These are phyloP conservation scores for Penicillium sp. DNA, from an alignment of 2,329 filamentous ascomycete genomes.

Conservation along the genomic window DNA sequence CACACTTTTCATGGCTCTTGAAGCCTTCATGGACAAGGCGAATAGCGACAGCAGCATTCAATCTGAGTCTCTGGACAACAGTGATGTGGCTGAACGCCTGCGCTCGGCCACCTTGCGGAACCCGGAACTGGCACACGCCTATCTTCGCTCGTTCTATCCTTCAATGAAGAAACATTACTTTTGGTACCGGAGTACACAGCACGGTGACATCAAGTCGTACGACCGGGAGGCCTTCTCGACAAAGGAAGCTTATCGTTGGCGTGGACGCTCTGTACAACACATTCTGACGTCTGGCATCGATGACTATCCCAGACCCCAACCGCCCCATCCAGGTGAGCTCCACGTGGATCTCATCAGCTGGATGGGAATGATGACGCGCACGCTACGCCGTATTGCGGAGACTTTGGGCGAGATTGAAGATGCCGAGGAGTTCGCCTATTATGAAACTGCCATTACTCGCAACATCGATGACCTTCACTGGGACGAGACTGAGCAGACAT, in stretches of 20 bases:
- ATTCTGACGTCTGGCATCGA: conserved; percentile 91
- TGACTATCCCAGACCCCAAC: conserved; percentile 90
- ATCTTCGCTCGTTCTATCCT: conserved; percentile 76
- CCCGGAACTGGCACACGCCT: conserved; percentile 64
- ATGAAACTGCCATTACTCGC: conserved; percentile 70
- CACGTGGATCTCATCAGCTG: conserved; percentile 93
- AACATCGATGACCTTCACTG: conserved; percentile 95
- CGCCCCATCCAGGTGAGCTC: conserved; percentile 91
- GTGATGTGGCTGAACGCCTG: conserved; percentile 44
- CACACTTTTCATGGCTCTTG: conserved; percentile 85
- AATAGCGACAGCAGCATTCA: conserved; percentile 45
- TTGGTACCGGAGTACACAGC: conserved; percentile 93
- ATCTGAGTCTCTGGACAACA: conserved; percentile 22
- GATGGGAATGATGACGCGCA: conserved; percentile 93
- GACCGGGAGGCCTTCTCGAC: conserved; percentile 82
- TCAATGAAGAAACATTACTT: conserved; percentile 83
- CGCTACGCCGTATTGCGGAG: conserved; percentile 75
- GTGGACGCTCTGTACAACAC: conserved; percentile 80
- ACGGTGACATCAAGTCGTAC: conserved; percentile 84
- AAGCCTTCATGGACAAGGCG: conserved; percentile 77
- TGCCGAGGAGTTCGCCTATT: conserved; percentile 65
- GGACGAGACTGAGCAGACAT: conserved; percentile 74
- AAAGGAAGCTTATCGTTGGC: conserved; percentile 95
- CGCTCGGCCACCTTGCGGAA: conserved; percentile 67
- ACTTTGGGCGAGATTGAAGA: conserved; percentile 76